Base-by-base conservation (phyloP, 2,329 filamentous ascomycete species). In the Cladophialophora yegresii region DNA sequence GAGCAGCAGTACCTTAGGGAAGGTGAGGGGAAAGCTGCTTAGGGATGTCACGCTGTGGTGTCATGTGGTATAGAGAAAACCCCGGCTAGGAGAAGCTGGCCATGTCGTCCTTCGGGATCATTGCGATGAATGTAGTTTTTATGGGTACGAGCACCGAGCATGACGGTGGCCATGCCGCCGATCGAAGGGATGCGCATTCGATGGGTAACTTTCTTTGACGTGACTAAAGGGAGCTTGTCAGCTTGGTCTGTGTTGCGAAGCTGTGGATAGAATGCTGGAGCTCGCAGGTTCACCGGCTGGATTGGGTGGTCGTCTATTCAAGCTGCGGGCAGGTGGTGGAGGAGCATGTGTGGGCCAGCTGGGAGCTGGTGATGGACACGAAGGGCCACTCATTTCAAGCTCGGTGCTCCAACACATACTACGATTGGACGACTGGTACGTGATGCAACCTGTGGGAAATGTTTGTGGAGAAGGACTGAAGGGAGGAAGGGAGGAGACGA, bases 11-110 rank as follows among this genome's bases (percentile, higher is more conserved):
- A 33, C 58, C 23, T 28, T 10, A 26, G 10, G 6, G 23, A 32
- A 61, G 23, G 28, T 54, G 58, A 54, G 58, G 58, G 58, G 33
- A 47, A 47, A 33, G 50, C 33, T 12, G 22, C 33, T 33, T 10
- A 22, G 36, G 33, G 47, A 59, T 45, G 57, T 59, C 32, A 43
- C 57, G 10, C 2, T 43, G n/a, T 12, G 12, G 50, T 47, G 45
- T 61, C 58, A 61, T 61, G 58, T 61, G 58, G 58, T 54, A 54
- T 54, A 61, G 58, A 36, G 50, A 53, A 59, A 20, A 16, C n/a
- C 22, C 32, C 28, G 45, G 26, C 2, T 22, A 28, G 43, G 23
- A 51, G 22, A 28, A 36, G 28, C 13, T 16, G 40, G 22, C n/a
- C 13, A 26, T 30, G 40, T 30, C 13, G 55, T 45, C 45, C 55